Conservation (phyloP, 1,284 basidiomycete genomes). For the Puccinia hordei region DNA sequence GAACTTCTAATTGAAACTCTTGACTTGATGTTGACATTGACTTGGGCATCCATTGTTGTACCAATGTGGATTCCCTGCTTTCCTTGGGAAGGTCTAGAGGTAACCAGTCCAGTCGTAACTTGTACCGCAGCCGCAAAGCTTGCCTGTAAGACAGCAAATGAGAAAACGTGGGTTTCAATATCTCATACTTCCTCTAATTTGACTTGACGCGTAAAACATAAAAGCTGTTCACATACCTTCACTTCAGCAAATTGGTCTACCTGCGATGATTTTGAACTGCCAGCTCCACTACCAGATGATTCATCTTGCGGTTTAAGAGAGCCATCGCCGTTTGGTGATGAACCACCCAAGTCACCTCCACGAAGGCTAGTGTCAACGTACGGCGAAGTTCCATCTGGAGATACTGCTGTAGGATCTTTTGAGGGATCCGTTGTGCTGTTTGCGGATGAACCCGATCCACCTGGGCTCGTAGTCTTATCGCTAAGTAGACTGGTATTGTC, state of each 20-base stretch:
- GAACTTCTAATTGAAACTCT: conserved; percentile 19
- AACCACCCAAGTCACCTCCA: neutral
- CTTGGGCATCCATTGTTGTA: neutral
- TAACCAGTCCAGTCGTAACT: conserved; percentile 18
- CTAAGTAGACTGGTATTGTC: neutral
- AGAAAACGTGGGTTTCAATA: neutral
- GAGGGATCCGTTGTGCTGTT: neutral
- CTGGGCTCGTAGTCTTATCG: neutral
- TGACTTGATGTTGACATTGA: conserved; percentile 37
- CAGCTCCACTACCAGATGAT: neutral
- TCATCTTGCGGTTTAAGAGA: too few species aligned
- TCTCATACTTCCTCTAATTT: neutral
- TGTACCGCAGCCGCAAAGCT: conserved; percentile 15
- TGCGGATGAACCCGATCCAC: neutral
- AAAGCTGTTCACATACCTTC: neutral
- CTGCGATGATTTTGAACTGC: neutral
- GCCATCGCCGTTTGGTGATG: neutral
- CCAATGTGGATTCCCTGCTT: conserved; percentile 35
- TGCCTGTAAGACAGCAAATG: neutral
- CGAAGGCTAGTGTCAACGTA: neutral
- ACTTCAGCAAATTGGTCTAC: conserved; percentile 8
- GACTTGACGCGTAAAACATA: too few species aligned
- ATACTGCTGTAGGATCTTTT: neutral
- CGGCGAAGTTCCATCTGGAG: neutral
- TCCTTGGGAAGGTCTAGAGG: conserved; percentile 19